Base-by-base conservation (phyloP, 805 yeast genomes). In the Candida qinlingensis region DNA sequence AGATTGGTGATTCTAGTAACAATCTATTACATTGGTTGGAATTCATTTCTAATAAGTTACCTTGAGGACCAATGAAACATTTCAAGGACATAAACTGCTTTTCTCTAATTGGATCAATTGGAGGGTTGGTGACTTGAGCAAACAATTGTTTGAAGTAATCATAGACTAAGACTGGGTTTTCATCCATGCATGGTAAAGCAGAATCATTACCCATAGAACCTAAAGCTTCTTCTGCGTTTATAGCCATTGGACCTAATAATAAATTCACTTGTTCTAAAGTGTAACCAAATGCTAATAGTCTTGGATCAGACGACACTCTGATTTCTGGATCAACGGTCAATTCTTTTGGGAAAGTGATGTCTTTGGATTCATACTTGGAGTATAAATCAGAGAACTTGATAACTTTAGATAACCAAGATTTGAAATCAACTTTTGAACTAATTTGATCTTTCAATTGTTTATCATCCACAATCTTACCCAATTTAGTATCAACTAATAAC, bases 151-250 rank as follows among this genome's bases (percentile, higher is more conserved):
- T 83, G 76, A 92, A 94, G 72, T 92, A 92, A 63, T 94, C 99
- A 67, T 87, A 92, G 54, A 89, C 73, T 54, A 94, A 71, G 57
- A 84, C 85, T 39, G 99, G 98, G 69, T 90, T 96, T 64, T 87
- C 92, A 37, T 96, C 85, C 58, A 92, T 72, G 70, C 99, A 94
- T 0, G 98, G 98, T 55, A 92, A 75, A 10, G 98, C 96, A 45
- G 94, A 82, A 65, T 92, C 99, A 64, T 92, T 92, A 75, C 99
- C 99, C 99, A 92, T 92, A 19, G 97, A 91, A 13, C 99, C 98
- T 46, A 92, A 76, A 10, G 97, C 90, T 71, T 92, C 99, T 65
- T 91, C 92, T 52, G 92, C 96, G 57, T 81, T 85, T 37, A 76
- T 63, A 39, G 96, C 97, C 99, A 92, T 94, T 53, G 98, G 98